These are phyloP conservation scores for Boletus rubropictus DNA, from an alignment of 768 basidiomycete species.

Conservation along the genomic window DNA sequence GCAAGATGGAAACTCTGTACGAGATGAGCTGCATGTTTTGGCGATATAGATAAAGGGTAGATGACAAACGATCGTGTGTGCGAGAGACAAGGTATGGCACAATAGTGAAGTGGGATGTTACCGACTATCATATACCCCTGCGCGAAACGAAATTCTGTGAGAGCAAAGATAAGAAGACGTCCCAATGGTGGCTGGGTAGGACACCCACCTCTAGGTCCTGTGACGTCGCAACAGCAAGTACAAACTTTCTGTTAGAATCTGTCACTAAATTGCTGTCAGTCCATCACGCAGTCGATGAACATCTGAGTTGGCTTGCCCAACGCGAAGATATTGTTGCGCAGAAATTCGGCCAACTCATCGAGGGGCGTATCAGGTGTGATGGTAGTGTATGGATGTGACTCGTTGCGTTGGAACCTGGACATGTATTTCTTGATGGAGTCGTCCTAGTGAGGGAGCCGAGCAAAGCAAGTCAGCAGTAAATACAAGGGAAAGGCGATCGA, in stretches of 20 bases:
- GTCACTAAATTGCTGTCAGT: conserved; percentile 53
- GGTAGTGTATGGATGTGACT: conserved; percentile 63
- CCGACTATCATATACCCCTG: conserved; percentile 17
- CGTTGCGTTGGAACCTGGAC: conserved; percentile 65
- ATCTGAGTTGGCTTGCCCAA: conserved; percentile 46
- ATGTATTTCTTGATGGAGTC: conserved; percentile 70
- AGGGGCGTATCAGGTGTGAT: conserved; percentile 80
- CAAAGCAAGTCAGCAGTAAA: not conserved
- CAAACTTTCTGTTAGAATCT: conserved; percentile 75
- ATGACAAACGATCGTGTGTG: not conserved
- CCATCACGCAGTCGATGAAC: not conserved
- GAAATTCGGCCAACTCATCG: conserved; percentile 75
- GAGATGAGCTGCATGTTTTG: not conserved
- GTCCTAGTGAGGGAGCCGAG: conserved; percentile 35
- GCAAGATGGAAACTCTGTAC: not conserved
- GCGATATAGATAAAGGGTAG: not conserved
- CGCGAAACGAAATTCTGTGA: conserved; percentile 29
- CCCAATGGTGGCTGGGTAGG: not conserved
- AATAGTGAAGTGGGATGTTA: not conserved
- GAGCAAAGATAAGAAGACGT: not conserved
- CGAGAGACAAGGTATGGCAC: not conserved
- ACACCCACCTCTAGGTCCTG: conserved; percentile 56
- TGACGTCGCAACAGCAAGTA: conserved; percentile 70
- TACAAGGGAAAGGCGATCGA: not conserved
- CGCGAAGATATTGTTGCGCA: conserved; percentile 68